A percentile compares a stretch with the other conserved stretches of the same genome.
phyloP scores from a whole-genome alignment of 306 rosid genomes.

The Cyamopsis tetragonoloba region DNA sequence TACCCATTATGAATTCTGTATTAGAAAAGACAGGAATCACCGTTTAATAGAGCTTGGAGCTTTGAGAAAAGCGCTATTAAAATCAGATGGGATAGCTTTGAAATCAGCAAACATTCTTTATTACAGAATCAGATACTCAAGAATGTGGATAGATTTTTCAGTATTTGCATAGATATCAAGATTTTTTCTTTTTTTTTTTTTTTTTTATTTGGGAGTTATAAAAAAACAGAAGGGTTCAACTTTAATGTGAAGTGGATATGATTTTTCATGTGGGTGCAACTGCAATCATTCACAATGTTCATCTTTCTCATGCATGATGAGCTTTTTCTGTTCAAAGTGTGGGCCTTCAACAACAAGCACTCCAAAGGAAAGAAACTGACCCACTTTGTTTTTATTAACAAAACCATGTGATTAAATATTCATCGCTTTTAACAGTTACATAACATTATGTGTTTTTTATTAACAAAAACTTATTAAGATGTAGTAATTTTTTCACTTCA shows the following conservation, averaged over 20 bases:
- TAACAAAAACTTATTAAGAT: too few species aligned
- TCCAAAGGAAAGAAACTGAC: slow-evolving; percentile 25
- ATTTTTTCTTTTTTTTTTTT: not conserved
- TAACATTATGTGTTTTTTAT: too few species aligned
- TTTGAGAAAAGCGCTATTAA: slow-evolving; percentile 30
- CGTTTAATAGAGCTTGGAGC: slow-evolving; percentile 32
- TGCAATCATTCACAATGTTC: slow-evolving; percentile 35
- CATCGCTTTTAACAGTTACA: too few species aligned
- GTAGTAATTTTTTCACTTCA: too few species aligned
- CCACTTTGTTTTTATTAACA: slow-evolving; percentile 38
- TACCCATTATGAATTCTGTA: slow-evolving; percentile 32
- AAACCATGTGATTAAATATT: slow-evolving; percentile 35
- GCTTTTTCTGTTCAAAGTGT: slow-evolving; percentile 34
- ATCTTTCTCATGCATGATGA: slow-evolving; percentile 38
- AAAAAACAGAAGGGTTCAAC: slow-evolving; percentile 10
- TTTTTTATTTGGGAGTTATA: slow-evolving; percentile 7
- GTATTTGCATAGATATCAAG: slow-evolving; percentile 28
- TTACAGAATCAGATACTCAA: slow-evolving; percentile 23
- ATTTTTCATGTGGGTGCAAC: slow-evolving; percentile 32
- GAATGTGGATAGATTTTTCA: slow-evolving; percentile 31
- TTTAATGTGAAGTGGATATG: slow-evolving; percentile 27
- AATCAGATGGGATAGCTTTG: slow-evolving; percentile 36
- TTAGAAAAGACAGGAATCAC: slow-evolving; percentile 37
- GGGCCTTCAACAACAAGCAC: slow-evolving; percentile 35
- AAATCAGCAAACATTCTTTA: slow-evolving; percentile 42